Evolutionary conservation across 805 yeast genomes (phyloP).

Genomic region (Saccharomycopsis fermentans): DNA sequence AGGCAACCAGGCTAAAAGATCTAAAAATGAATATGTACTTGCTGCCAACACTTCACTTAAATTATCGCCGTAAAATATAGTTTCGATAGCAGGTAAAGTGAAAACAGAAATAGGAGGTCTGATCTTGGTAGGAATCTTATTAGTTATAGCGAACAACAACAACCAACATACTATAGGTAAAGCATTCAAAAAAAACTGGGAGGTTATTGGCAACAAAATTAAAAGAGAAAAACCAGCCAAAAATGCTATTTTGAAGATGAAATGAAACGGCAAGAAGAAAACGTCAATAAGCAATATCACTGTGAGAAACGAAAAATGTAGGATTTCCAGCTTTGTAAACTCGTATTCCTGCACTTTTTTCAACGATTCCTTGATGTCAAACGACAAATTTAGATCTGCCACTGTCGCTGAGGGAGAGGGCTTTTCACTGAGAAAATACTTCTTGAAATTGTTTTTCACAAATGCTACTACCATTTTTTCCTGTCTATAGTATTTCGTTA

Average conservation of each 20-base stretch:
- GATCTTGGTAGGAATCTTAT: conserved; percentile 60
- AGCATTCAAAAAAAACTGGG: conserved; percentile 77
- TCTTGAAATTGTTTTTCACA: conserved; percentile 26
- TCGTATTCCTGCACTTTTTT: conserved; percentile 32
- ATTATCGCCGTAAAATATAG: conserved; percentile 86
- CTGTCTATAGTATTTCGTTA: not conserved
- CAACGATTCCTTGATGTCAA: conserved; percentile 35
- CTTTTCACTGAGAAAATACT: conserved; percentile 45
- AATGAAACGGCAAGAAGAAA: conserved; percentile 34
- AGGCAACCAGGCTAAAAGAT: conserved; percentile 90
- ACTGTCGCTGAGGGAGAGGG: conserved; percentile 34
- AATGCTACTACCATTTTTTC: not conserved
- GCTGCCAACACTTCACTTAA: conserved; percentile 76
- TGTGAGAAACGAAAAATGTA: conserved; percentile 41
- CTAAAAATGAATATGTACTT: conserved; percentile 51
- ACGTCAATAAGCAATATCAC: conserved; percentile 44
- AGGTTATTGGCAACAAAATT: conserved; percentile 61
- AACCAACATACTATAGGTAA: conserved; percentile 83
- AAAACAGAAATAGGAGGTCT: conserved; percentile 88
- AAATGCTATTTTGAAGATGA: conserved; percentile 28
- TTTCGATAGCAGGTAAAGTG: conserved; percentile 83
- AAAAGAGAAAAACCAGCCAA: conserved; percentile 32
- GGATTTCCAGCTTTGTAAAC: conserved; percentile 38
- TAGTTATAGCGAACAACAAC: conserved; percentile 66
- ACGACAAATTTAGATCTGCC: conserved; percentile 41